phyloP scores from a whole-genome alignment of 768 basidiomycete species.

The Inosperma sp. region DNA sequence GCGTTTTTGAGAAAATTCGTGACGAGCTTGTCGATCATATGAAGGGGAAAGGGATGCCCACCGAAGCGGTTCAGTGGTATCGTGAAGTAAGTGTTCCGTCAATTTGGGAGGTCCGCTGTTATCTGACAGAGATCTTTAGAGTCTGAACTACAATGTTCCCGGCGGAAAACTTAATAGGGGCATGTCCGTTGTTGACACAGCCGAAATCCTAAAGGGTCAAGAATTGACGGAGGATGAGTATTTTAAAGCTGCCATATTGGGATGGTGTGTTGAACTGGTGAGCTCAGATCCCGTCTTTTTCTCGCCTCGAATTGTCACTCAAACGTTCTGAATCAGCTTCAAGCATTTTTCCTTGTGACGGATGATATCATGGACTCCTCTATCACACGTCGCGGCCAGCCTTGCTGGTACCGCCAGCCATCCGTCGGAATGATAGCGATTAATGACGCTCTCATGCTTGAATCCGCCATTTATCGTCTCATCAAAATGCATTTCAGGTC shows the following conservation, averaged over 20 bases:
- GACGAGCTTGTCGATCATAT: constrained; percentile 74
- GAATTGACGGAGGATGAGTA: constrained; percentile 78
- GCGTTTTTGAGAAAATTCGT: constrained; percentile 64
- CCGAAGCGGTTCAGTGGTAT: constrained; percentile 84
- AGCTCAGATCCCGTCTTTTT: constrained; percentile 32
- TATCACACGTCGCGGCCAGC: constrained; percentile 89
- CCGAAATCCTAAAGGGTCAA: constrained; percentile 77
- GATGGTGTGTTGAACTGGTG: constrained; percentile 95
- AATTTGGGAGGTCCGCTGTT: not conserved
- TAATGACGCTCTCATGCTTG: constrained; percentile 97
- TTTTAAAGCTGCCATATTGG: constrained; percentile 79
- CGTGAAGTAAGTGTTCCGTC: constrained; percentile 50
- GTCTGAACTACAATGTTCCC: constrained; percentile 89
- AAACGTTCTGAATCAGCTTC: constrained; percentile 52
- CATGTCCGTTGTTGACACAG: constrained; percentile 92
- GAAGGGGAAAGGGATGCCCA: constrained; percentile 69
- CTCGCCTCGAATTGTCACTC: not conserved
- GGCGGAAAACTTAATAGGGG: constrained; percentile 96
- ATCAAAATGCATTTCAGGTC: constrained; percentile 81
- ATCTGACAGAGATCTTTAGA: constrained; percentile 40
- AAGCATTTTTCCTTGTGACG: constrained; percentile 95
- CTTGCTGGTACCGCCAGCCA: constrained; percentile 82
- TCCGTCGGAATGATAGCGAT: constrained; percentile 80
- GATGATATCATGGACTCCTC: constrained; percentile 98
- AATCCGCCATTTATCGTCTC: constrained; percentile 87